Evolutionary conservation across 2,329 filamentous ascomycete genomes (phyloP).

Genomic region (Arthrinium phaeospermum): DNA sequence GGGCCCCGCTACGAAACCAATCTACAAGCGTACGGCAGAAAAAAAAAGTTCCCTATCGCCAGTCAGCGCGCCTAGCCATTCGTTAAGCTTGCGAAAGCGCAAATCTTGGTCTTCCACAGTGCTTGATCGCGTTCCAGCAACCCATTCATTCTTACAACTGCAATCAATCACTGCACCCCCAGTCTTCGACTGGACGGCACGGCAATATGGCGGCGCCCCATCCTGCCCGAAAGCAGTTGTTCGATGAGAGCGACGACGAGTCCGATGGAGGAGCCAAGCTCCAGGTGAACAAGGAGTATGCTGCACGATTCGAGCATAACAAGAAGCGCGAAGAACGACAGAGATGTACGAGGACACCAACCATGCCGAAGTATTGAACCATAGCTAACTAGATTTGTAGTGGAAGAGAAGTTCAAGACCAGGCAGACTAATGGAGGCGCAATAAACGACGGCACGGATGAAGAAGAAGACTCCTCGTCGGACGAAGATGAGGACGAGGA

Average conservation of each 20-base stretch:
- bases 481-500: constrained; percentile 90
- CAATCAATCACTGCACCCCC: not conserved
- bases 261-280: constrained; percentile 57
- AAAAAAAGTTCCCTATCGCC: constrained; percentile 21
- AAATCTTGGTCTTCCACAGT: not conserved
- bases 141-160: not conserved
- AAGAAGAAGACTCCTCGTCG: constrained; percentile 68
- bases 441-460: constrained; percentile 50
- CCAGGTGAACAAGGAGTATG: constrained; percentile 90
- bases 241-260: constrained; percentile 62
- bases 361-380: not conserved
- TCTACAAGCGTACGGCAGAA: not conserved
- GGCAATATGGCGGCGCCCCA: constrained; percentile 39
- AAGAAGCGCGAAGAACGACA: constrained; percentile 93
- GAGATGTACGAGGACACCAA: constrained; percentile 54
- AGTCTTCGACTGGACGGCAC: not conserved
- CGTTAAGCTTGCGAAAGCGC: constrained; percentile 5
- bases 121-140: not conserved
- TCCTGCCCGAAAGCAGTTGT: constrained; percentile 52
- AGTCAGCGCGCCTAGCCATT: not conserved
- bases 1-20: constrained; percentile 19
- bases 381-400: constrained; percentile 48
- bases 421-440: constrained; percentile 47
- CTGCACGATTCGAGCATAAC: constrained; percentile 90
- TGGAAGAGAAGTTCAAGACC: constrained; percentile 83